Conservation (phyloP, 1,284 basidiomycete genomes). For the Trametes sp. region DNA sequence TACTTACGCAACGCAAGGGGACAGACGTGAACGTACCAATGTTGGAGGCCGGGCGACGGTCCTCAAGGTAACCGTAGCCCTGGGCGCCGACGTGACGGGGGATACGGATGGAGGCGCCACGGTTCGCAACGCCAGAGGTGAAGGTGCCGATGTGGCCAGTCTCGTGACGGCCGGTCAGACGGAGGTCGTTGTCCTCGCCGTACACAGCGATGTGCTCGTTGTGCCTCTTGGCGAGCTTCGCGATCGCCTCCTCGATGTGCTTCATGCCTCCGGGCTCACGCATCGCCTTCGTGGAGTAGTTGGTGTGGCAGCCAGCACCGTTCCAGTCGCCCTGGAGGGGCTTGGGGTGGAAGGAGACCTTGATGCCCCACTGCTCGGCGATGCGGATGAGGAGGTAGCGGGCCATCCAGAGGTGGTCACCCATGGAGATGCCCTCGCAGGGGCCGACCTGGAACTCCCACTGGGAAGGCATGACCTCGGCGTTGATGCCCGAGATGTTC, state of each 20-base stretch:
- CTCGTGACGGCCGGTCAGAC: slow-evolving; percentile 95
- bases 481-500: slow-evolving; percentile 99
- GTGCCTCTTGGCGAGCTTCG: slow-evolving; percentile 86
- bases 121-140: slow-evolving; percentile 96
- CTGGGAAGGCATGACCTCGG: slow-evolving; percentile 99
- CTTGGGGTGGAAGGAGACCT: slow-evolving; percentile 99
- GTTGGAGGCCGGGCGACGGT: slow-evolving; percentile 97
- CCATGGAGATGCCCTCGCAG: slow-evolving; percentile 97
- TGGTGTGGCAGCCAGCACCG: slow-evolving; percentile 97
- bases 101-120: slow-evolving; percentile 95
- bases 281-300: slow-evolving; percentile 93
- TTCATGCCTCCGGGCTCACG: slow-evolving; percentile 95
- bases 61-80: slow-evolving; percentile 96
- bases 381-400: slow-evolving; percentile 93
- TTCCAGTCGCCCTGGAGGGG: slow-evolving; percentile 99
- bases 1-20: not conserved
- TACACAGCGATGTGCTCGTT: slow-evolving; percentile 96
- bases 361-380: slow-evolving; percentile 98
- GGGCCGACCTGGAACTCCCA: slow-evolving; percentile 99
- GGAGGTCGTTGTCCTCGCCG: slow-evolving; percentile 95
- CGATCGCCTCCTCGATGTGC: slow-evolving; percentile 92
- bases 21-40: slow-evolving; percentile 73
- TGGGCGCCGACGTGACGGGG: slow-evolving; percentile 92
- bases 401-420: slow-evolving; percentile 98
- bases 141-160: slow-evolving; percentile 95